Evolutionary conservation across 768 basidiomycete genomes (phyloP).

Genomic region (Kwoniella sp.): DNA sequence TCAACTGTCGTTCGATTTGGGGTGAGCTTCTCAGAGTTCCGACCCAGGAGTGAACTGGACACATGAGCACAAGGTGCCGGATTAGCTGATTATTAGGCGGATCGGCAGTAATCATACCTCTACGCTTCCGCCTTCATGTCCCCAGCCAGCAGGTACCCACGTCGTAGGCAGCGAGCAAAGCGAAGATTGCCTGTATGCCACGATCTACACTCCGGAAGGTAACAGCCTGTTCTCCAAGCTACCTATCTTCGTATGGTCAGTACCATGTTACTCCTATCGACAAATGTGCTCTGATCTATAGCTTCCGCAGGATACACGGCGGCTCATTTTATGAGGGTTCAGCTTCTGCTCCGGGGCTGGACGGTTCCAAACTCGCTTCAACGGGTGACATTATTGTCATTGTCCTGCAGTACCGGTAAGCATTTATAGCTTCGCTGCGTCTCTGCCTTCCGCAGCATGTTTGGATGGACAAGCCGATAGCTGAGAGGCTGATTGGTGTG

Average conservation of each 20-base stretch:
- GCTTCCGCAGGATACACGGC: constrained; percentile 71
- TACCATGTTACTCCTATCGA: too few relatives aligned
- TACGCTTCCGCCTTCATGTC: constrained; percentile 69
- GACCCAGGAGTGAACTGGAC: too few relatives aligned
- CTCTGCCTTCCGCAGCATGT: constrained; percentile 50
- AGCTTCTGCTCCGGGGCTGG: constrained; percentile 70
- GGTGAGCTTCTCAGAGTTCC: neutral
- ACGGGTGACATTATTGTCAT: constrained; percentile 73
- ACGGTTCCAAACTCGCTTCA: constrained; percentile 73
- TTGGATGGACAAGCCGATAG: too few relatives aligned
- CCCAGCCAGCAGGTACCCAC: constrained; percentile 60
- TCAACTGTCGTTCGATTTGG: neutral
- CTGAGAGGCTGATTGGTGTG: neutral
- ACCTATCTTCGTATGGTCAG: constrained; percentile 55
- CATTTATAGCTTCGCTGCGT: constrained; percentile 59
- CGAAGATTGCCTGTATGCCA: constrained; percentile 82
- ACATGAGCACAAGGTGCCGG: too few relatives aligned
- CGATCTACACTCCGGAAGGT: constrained; percentile 66
- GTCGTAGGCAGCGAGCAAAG: constrained; percentile 59
- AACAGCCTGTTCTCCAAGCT: constrained; percentile 54
- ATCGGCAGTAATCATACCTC: constrained; percentile 36
- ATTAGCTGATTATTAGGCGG: neutral
- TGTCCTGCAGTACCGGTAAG: constrained; percentile 81
- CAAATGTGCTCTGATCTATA: too few relatives aligned
- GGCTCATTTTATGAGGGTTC: constrained; percentile 76